Base-by-base conservation (phyloP, 495 filamentous ascomycete species). In the Hyaloscypha variabilis region DNA sequence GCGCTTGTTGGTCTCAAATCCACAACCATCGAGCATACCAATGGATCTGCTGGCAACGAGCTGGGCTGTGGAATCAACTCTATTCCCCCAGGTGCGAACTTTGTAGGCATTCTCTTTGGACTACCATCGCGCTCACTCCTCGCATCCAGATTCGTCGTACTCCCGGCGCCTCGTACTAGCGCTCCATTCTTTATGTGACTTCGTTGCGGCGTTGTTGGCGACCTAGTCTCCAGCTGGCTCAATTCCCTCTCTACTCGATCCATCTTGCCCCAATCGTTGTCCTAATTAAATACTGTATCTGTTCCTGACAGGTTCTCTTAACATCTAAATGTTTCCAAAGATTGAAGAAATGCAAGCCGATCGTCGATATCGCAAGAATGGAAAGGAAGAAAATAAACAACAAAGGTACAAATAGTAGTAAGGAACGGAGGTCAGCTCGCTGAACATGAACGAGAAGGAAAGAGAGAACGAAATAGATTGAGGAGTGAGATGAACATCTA, bases 111-210 rank as follows among this genome's bases (percentile, higher is more conserved):
- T 17, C 51, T 54, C 39, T 46, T 46, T 19, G 17, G 4, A 19
- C 39, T 46, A 1, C 39, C 6, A 46, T 17, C 4, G 6, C 39
- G 14, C 39, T 46, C 11, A 46, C 39, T 19, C 39, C 17, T 46
- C 19, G 39, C 17, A 46, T 17, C 17, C 1, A 46, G 6, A 3
- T 46, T 46, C 39, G 17, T 17, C 19, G 39, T 46, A 46, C 17
- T 46, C 19, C 39, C 17, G 14, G 39, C 39, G 19, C 39, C 39
- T 19, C 11, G 34, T 8, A 59, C 39, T 2, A 59, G 19, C 19
- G 56, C n/a, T n/a, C 56, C 56, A 23, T 59, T 59, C 30, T 24
- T 39, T 8, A 59, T 59, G 24, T 59, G 56, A 23, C 56, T 59
- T 39, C 39, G 21, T 17, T 31, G 21, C 30, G 56, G 56, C 31